phyloP scores from a whole-genome alignment of 805 yeast species.

The Kluyveromyces dobzhanskii region DNA sequence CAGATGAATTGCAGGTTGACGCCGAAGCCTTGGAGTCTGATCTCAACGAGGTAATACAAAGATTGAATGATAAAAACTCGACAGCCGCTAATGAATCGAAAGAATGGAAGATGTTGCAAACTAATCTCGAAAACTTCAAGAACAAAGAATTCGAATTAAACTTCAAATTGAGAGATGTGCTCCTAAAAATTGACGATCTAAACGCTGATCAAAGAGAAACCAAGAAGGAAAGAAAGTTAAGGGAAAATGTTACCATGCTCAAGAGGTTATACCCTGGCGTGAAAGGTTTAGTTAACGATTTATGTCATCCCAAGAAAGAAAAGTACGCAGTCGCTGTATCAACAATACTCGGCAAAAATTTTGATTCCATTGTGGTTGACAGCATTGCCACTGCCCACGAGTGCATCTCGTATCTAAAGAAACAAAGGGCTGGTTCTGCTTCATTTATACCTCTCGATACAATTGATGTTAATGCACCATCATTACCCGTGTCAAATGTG shows the following conservation, averaged over 20 bases:
- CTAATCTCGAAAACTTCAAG: constrained; percentile 31
- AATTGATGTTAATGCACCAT: constrained; percentile 60
- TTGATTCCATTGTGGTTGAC: constrained; percentile 82
- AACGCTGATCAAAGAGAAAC: constrained; percentile 73
- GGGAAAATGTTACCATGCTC: constrained; percentile 65
- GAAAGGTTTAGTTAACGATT: constrained; percentile 68
- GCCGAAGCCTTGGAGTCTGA: constrained; percentile 26
- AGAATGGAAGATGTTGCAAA: constrained; percentile 34
- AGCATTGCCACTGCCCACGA: constrained; percentile 56
- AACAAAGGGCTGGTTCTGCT: constrained; percentile 76
- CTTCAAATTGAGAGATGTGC: constrained; percentile 50
- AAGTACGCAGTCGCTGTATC: constrained; percentile 68
- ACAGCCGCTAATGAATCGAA: constrained; percentile 15
- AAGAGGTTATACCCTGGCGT: constrained; percentile 80
- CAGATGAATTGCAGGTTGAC: constrained; percentile 28
- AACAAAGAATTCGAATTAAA: constrained; percentile 54
- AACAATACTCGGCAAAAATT: constrained; percentile 67
- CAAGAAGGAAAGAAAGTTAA: constrained; percentile 53
- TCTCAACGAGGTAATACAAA: constrained; percentile 27
- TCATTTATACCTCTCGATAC: constrained; percentile 85
- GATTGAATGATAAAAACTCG: constrained; percentile 32
- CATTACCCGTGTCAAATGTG: constrained; percentile 14
- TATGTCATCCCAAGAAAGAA: constrained; percentile 67
- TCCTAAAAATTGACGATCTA: constrained; percentile 58
- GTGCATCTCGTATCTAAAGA: constrained; percentile 73